Conservation (phyloP, 2,329 filamentous ascomycete genomes). For the Scytalidium sp. region DNA sequence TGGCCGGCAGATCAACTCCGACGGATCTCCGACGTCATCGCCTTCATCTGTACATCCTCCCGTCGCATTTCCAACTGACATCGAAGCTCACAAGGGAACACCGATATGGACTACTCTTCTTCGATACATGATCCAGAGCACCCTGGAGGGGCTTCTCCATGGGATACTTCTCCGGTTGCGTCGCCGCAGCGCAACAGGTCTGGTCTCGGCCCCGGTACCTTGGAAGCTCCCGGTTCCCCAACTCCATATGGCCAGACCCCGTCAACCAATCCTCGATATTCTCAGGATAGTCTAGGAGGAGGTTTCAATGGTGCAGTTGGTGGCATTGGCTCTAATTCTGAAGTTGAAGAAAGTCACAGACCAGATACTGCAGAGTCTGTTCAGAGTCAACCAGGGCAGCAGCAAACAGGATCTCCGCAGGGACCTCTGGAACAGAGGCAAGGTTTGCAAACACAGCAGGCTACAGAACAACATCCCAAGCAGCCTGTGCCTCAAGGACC, state of each 20-base stretch:
- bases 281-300: slow-evolving; percentile 21
- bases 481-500: slow-evolving; percentile 50
- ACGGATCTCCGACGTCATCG: slow-evolving; percentile 8
- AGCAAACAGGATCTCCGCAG: slow-evolving; percentile 13
- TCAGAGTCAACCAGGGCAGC: slow-evolving; percentile 17
- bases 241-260: slow-evolving; percentile 19
- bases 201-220: slow-evolving; percentile 19
- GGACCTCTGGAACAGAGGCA: slow-evolving; percentile 30
- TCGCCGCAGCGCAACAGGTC: slow-evolving; percentile 26
- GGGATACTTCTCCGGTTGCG: slow-evolving; percentile 40
- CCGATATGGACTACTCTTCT: slow-evolving; percentile 63
- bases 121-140: slow-evolving; percentile 55
- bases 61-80: slow-evolving; percentile 3
- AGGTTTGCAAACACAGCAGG: slow-evolving; percentile 29
- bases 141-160: slow-evolving; percentile 58
- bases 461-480: slow-evolving; percentile 29
- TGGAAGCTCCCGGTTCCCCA: slow-evolving; percentile 24
- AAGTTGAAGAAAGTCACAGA: slow-evolving; percentile 21
- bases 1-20: background rate
- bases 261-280: slow-evolving; percentile 17
- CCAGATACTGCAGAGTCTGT: slow-evolving; percentile 26
- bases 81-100: slow-evolving; percentile 14
- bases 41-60: background rate
- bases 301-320: slow-evolving; percentile 23
- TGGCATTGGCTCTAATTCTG: slow-evolving; percentile 20